Percentiles rank a stretch among this genome's conserved stretches.
phyloP scores from a whole-genome alignment of 140 eudicot species.

The Senecio squalidus region DNA sequence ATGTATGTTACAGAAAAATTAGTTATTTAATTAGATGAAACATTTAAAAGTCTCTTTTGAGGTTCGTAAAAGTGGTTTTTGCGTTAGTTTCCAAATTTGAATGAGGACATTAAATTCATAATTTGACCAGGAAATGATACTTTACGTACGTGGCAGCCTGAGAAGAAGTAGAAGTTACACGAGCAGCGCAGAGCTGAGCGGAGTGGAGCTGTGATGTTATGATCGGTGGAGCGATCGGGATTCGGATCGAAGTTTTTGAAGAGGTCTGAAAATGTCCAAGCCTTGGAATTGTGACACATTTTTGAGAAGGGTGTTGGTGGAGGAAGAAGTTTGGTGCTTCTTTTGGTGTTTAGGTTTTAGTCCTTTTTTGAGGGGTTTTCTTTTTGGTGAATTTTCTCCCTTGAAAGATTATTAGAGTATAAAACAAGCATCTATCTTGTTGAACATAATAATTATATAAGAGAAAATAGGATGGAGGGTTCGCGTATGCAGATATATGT shows the following conservation, averaged over 20 bases:
- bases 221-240: not conserved
- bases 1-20: constrained; percentile 3
- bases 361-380: constrained; percentile 10
- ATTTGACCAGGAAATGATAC: constrained; percentile 66
- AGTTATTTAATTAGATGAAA: constrained; percentile 15
- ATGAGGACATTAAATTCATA: constrained; percentile 29
- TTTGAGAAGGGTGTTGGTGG: constrained; percentile 9
- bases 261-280: not conserved
- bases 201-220: constrained; percentile 7
- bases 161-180: constrained; percentile 45
- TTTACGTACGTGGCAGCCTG: constrained; percentile 79
- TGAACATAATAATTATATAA: constrained; percentile 18
- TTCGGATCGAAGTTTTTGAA: constrained; percentile 19
- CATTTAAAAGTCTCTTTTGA: no score
- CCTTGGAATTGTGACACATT: not conserved
- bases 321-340: constrained; percentile 19
- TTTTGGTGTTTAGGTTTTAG: constrained; percentile 16
- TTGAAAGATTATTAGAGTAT: constrained; percentile 15
- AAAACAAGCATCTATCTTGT: constrained; percentile 18
- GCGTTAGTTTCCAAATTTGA: constrained; percentile 1
- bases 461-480: constrained; percentile 9
- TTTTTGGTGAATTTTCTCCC: constrained; percentile 31
- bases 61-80: no score
- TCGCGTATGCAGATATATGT: constrained; percentile 14
- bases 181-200: not conserved